Base-by-base conservation (phyloP, 148 eudicot species). In the Hydrangea macrophylla region DNA sequence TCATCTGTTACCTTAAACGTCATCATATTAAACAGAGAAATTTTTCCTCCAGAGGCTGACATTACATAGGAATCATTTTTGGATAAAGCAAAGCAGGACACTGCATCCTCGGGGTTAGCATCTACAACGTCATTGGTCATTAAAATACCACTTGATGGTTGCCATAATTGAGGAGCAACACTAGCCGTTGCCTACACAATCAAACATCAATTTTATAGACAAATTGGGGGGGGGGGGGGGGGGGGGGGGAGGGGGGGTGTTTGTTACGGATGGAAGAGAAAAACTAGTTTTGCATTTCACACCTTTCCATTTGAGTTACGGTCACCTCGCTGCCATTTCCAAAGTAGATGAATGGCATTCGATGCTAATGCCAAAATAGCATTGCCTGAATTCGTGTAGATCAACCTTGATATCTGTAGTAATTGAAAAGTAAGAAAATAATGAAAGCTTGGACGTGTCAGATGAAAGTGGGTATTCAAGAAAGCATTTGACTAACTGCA, bases 21-120 rank as follows among this genome's bases (percentile, higher is more conserved):
- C 88, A 90, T 86, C 90, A 88, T 84, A 62, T 93, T 93, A 80
- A 90, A 93, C 44, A 93, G 83, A 54, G 90, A 86, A 68, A 93
- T 82, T 72, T 83, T 90, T 60, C 88, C 88, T 72, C 96, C 98
- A 5, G 98, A 93, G 27, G 98, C 90, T n/a, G 98, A 93, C 88
- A 90, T 83, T 23, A 90, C 89, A 78, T 93, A 93, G 55, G 94
- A 90, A 75, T 90, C 98, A 62, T 93, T 93, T 75, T 90, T 93
- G 73, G 98, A 90, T 83, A 93, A 74, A 59, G 96, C 93, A 77
- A 93, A 87, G 81, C 98, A 92, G 17, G 98, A 84, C 31, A 87
- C 90, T 53, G 83, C 85, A 56, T 85, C 88, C 65, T 85, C 88
- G 54, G 85, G 84, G 70, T 79, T 84, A 64, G 87, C 65, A 67